These are phyloP conservation scores for Umbelopsis sp. DNA, from an alignment of 371 early-diverging fungal species.

Conservation along the genomic window DNA sequence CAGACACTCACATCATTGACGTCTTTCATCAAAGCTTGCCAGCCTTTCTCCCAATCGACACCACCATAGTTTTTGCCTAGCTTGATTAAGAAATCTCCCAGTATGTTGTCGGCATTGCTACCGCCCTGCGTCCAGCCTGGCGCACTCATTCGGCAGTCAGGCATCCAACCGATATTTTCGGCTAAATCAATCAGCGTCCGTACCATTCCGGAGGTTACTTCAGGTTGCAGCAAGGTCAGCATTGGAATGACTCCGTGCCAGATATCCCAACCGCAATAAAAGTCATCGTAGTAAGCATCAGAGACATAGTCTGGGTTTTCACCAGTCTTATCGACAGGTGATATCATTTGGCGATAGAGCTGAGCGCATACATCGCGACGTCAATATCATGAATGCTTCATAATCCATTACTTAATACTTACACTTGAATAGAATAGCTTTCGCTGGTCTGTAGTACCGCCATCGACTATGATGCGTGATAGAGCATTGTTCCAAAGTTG, in stretches of 20 bases:
- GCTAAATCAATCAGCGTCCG: constrained; percentile 11
- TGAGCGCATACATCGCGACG: neutral
- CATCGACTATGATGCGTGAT: constrained; percentile 2
- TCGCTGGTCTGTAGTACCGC: constrained; percentile 15
- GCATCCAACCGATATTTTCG: constrained; percentile 9
- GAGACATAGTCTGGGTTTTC: constrained; percentile 15
- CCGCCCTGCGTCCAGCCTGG: constrained; percentile 22
- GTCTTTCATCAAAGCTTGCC: constrained; percentile 20
- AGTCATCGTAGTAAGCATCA: constrained; percentile 18
- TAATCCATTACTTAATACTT: neutral
- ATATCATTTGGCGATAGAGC: constrained; percentile 19
- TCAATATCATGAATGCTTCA: neutral
- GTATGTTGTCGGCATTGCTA: constrained; percentile 17
- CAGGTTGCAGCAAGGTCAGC: constrained; percentile 12
- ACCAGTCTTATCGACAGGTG: constrained; percentile 22
- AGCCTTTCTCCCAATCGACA: constrained; percentile 19
- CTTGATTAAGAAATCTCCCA: constrained; percentile 18
- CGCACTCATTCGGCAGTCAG: constrained; percentile 17
- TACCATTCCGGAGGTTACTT: neutral
- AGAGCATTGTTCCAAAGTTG: constrained; percentile 17
- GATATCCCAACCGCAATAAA: constrained; percentile 22
- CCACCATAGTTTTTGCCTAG: constrained; percentile 2
- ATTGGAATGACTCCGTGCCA: constrained; percentile 15
- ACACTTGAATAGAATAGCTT: constrained; percentile 20
- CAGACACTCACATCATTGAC: neutral